phyloP scores from a whole-genome alignment of 345 rosid genomes.

The Gossypium herbaceum region DNA sequence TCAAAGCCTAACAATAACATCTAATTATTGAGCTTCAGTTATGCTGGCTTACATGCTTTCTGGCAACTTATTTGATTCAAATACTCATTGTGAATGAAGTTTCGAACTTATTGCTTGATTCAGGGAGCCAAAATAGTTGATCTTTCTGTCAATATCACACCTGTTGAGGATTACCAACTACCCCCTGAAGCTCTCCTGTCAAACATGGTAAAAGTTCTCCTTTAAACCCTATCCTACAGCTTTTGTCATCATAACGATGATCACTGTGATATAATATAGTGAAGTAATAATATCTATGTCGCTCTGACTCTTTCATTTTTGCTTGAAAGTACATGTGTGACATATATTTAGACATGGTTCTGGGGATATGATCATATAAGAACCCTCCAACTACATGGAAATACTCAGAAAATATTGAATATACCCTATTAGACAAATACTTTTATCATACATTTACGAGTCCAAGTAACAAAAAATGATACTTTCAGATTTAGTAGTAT shows the following conservation, averaged over 20 bases:
- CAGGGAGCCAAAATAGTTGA: slow-evolving; percentile 36
- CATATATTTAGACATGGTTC: background rate
- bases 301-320: background rate
- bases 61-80: background rate
- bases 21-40: background rate
- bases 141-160: slow-evolving; percentile 33
- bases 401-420: background rate
- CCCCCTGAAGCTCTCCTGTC: slow-evolving; percentile 34
- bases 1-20: background rate
- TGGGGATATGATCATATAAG: background rate
- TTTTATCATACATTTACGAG: background rate
- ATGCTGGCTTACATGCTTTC: background rate
- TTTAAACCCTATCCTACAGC: background rate
- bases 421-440: background rate
- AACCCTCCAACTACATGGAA: background rate
- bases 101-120: background rate
- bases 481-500: background rate
- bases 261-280: background rate
- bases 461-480: background rate
- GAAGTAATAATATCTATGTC: background rate
- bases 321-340: background rate
- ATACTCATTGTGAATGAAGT: background rate
- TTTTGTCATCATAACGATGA: background rate
- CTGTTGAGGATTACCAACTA: slow-evolving; percentile 38
- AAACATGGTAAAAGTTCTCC: slow-evolving; percentile 23